Percentiles rank a stretch among this genome's conserved stretches.
Evolutionary conservation across 2,329 filamentous ascomycete species (phyloP).

Genomic region (Corynespora cassiicola): DNA sequence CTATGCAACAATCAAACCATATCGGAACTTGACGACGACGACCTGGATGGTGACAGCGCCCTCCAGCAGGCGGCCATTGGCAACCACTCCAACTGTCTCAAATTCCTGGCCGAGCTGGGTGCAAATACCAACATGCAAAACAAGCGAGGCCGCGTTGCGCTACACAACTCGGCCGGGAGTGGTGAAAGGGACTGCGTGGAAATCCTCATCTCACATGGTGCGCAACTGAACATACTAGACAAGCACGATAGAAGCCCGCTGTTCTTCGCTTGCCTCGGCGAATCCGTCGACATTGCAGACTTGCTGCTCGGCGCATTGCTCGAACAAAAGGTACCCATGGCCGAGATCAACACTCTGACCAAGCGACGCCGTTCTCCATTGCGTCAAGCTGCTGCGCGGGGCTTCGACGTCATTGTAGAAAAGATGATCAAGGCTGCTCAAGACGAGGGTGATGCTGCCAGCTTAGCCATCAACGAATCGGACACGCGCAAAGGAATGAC

Average conservation of each 20-base stretch:
- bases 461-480: constrained; percentile 11
- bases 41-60: constrained; percentile 14
- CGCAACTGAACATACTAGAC: constrained; percentile 10
- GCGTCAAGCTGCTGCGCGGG: constrained; percentile 17
- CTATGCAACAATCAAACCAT: constrained; percentile 10
- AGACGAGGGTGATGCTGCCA: constrained; percentile 6
- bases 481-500: constrained; percentile 18
- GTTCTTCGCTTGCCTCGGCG: constrained; percentile 14
- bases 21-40: constrained; percentile 18
- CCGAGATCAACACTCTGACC: constrained; percentile 15
- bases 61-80: constrained; percentile 12
- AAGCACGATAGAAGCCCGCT: constrained; percentile 14
- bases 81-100: constrained; percentile 8
- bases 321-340: constrained; percentile 2
- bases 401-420: constrained; percentile 10
- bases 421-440: constrained; percentile 15
- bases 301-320: neutral
- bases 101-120: constrained; percentile 10
- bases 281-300: constrained; percentile 6
- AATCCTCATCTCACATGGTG: constrained; percentile 13
- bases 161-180: constrained; percentile 11
- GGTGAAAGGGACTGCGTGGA: constrained; percentile 16
- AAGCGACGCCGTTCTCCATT: constrained; percentile 12
- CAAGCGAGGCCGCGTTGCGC: constrained; percentile 10
- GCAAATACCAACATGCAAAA: constrained; percentile 18